These are phyloP conservation scores for Musa troglodytarum DNA, from an alignment of 176 grass and related monocot genomes.

Conservation along the genomic window DNA sequence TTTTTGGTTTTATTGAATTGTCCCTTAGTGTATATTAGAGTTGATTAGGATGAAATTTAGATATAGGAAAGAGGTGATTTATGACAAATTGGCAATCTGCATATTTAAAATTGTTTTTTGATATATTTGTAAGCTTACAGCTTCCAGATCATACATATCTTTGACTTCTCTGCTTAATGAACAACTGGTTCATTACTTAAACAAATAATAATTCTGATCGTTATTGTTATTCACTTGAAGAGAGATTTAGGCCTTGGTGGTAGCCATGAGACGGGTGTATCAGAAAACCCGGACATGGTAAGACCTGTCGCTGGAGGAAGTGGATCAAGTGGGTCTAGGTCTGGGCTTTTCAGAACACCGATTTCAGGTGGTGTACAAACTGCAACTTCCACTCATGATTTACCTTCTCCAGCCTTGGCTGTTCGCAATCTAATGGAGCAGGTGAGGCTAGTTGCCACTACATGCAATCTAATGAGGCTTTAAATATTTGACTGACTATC, in stretches of 20 bases:
- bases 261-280: conserved; percentile 12
- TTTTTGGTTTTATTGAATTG: not conserved
- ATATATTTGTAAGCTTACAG: not conserved
- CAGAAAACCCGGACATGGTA: conserved; percentile 11
- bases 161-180: not conserved
- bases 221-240: conserved; percentile 19
- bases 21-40: not conserved
- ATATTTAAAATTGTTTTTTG: not conserved
- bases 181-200: not conserved
- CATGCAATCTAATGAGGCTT: not conserved
- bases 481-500: not conserved
- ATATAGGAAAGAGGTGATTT: no score
- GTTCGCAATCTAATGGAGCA: conserved; percentile 97
- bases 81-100: no score
- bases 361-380: conserved; percentile 98
- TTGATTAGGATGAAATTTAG: no score
- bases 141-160: not conserved
- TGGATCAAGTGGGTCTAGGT: conserved; percentile 47
- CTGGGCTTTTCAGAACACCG: conserved; percentile 89
- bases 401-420: conserved; percentile 86
- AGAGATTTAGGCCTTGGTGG: conserved; percentile 11
- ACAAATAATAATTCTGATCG: not conserved
- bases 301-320: conserved; percentile 22
- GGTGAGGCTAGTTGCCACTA: conserved; percentile 18
- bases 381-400: conserved; percentile 78